Conservation (phyloP, 108 stramenopile genomes). For the Bacterosira constricta region DNA sequence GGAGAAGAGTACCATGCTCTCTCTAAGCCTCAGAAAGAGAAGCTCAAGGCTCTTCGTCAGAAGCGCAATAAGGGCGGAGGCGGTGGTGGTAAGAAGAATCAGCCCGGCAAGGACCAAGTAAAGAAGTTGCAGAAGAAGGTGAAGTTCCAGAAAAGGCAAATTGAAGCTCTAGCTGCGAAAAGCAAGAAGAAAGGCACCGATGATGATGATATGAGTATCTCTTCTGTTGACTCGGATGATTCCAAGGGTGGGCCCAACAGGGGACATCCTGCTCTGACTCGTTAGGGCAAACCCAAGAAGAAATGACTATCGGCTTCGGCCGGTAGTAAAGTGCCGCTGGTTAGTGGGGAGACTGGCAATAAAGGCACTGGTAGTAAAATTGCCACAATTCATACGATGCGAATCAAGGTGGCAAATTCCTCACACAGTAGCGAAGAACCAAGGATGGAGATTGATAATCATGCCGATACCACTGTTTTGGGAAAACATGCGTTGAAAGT, state of each 20-base stretch:
- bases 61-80: not conserved
- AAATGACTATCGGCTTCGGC: not conserved
- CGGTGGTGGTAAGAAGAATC: not conserved
- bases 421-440: not conserved
- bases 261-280: not conserved
- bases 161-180: not conserved
- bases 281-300: not conserved
- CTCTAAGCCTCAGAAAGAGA: not conserved
- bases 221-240: too few species aligned
- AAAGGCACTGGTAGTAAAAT: not conserved
- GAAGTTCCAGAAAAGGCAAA: not conserved
- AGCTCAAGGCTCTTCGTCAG: not conserved
- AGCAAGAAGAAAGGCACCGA: not conserved
- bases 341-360: too few species aligned
- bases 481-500: not conserved
- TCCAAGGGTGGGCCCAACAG: too few species aligned
- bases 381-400: not conserved
- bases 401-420: not conserved
- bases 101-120: not conserved
- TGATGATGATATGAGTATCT: not conserved
- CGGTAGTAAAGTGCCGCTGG: too few species aligned
- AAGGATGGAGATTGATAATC: not conserved
- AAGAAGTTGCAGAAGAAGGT: not conserved
- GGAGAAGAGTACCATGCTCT: not conserved
- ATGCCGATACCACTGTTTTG: not conserved